Conservation (phyloP, 495 filamentous ascomycete species). For the Neurospora terricola region DNA sequence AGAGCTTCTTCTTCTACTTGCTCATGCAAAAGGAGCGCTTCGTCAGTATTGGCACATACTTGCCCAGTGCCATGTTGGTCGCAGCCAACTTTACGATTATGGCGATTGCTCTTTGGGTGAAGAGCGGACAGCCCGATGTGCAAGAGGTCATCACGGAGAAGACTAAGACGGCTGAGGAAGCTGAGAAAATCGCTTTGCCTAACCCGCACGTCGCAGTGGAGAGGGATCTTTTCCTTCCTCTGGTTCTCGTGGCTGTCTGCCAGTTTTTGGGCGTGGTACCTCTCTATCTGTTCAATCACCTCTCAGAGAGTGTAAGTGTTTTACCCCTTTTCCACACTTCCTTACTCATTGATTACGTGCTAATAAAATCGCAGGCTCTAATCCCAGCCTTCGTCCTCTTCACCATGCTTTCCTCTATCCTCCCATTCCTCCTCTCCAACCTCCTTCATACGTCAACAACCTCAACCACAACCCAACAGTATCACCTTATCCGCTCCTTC, state of each 20-base stretch:
- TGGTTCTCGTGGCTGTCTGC: slow-evolving; percentile 56
- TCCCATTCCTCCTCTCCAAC: slow-evolving; percentile 49
- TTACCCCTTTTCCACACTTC: background rate
- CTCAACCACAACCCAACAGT: slow-evolving; percentile 54
- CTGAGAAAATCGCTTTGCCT: slow-evolving; percentile 8
- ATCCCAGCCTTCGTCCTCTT: slow-evolving; percentile 47
- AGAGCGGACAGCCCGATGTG: slow-evolving; percentile 50
- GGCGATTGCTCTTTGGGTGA: slow-evolving; percentile 85
- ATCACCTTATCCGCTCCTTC: slow-evolving; percentile 75
- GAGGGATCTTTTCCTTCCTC: slow-evolving; percentile 67
- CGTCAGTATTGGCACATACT: slow-evolving; percentile 95
- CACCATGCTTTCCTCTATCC: slow-evolving; percentile 43
- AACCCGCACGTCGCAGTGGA: slow-evolving; percentile 36
- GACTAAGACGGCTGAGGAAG: slow-evolving; percentile 12
- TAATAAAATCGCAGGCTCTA: slow-evolving; percentile 40
- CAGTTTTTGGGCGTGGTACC: slow-evolving; percentile 78
- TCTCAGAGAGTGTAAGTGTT: slow-evolving; percentile 49
- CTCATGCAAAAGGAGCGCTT: slow-evolving; percentile 84
- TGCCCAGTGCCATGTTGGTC: slow-evolving; percentile 92
- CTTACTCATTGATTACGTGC: background rate
- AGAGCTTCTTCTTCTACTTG: slow-evolving; percentile 98
- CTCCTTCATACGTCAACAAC: slow-evolving; percentile 35
- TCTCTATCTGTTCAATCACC: slow-evolving; percentile 78
- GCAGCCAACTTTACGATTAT: slow-evolving; percentile 92
- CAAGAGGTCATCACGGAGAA: slow-evolving; percentile 2